These are phyloP conservation scores for Centaurea solstitialis DNA, from an alignment of 129 eudicot genomes.

Conservation along the genomic window DNA sequence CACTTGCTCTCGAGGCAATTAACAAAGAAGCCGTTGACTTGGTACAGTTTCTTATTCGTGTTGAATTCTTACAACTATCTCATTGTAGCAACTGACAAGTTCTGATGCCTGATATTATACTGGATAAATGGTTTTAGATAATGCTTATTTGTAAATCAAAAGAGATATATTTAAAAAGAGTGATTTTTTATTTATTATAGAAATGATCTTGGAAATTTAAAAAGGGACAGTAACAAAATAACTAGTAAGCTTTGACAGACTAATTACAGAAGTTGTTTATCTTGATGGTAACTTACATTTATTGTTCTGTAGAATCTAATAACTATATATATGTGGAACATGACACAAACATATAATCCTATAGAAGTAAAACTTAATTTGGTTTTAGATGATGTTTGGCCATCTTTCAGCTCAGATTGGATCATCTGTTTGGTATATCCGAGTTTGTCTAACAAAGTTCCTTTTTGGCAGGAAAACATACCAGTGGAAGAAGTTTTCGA, in stretches of 20 bases:
- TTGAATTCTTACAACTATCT: background rate
- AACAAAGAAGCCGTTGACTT: slow-evolving; percentile 64
- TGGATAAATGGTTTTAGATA: background rate
- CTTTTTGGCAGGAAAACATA: slow-evolving; percentile 49
- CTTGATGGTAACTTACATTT: background rate
- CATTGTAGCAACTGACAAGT: slow-evolving; percentile 8
- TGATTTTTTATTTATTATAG: background rate
- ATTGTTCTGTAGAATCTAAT: background rate
- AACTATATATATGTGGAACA: background rate
- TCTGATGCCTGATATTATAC: slow-evolving; percentile 10
- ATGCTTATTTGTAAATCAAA: background rate
- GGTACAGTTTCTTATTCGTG: slow-evolving; percentile 32
- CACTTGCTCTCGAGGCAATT: slow-evolving; percentile 54
- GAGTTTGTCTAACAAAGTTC: slow-evolving; percentile 13
- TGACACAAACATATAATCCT: background rate
- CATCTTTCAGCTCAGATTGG: background rate
- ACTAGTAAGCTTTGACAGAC: background rate
- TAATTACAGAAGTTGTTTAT: slow-evolving; percentile 1
- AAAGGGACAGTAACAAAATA: background rate
- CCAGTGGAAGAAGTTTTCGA: slow-evolving; percentile 63
- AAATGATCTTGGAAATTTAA: slow-evolving; percentile 8
- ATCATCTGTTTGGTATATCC: background rate
- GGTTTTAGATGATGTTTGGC: background rate
- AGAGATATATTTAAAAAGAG: background rate
- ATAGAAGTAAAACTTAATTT: background rate